phyloP scores from a whole-genome alignment of 2,329 filamentous ascomycete genomes.

The Neonectria coccinea region DNA sequence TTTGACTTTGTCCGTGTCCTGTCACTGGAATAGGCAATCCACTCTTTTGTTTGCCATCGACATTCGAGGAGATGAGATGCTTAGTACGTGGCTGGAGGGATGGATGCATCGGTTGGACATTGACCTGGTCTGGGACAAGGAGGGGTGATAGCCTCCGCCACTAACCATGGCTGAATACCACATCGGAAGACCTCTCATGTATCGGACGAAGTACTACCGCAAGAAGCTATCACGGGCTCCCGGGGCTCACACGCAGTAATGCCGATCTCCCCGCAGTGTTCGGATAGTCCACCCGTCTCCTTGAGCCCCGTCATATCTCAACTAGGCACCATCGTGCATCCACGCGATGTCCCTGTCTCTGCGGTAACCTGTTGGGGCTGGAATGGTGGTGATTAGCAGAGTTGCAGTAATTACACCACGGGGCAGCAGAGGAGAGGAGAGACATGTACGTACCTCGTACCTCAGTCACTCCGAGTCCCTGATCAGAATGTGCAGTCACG shows the following conservation, averaged over 20 bases:
- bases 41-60: slow-evolving; percentile 3
- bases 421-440: too few relatives aligned
- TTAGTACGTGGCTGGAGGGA: not conserved
- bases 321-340: slow-evolving; percentile 36
- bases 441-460: too few relatives aligned
- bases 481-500: not conserved
- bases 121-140: not conserved
- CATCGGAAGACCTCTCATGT: not conserved
- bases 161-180: not conserved
- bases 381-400: slow-evolving; percentile 1
- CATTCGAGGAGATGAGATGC: not conserved
- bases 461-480: too few relatives aligned
- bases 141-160: not conserved
- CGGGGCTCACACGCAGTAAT: not conserved
- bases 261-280: slow-evolving; percentile 33
- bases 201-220: not conserved
- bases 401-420: not conserved
- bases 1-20: slow-evolving; percentile 14
- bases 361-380: not conserved
- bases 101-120: not conserved
- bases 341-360: slow-evolving; percentile 27
- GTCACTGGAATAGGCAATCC: slow-evolving; percentile 18
- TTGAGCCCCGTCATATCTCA: slow-evolving; percentile 36
- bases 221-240: not conserved
- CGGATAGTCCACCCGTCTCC: slow-evolving; percentile 4